phyloP scores from a whole-genome alignment of 1,139 yeast species.

The Debaryomyces nepalensis region DNA sequence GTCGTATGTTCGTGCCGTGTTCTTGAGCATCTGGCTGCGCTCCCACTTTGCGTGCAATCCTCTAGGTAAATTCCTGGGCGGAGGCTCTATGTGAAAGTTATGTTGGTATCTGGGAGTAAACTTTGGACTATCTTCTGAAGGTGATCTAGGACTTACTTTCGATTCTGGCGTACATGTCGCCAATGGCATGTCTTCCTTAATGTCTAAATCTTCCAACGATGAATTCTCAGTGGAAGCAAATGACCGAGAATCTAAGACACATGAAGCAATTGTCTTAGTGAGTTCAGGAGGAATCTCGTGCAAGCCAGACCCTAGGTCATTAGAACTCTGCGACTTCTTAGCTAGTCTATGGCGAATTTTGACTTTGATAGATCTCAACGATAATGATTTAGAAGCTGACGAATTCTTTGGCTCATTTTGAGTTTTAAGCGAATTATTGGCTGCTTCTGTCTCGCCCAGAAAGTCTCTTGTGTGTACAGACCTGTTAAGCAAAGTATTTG shows the following conservation, averaged over 20 bases:
- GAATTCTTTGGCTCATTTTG: too few species aligned
- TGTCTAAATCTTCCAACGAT: constrained; percentile 10
- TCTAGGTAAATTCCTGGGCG: constrained; percentile 21
- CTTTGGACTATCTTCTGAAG: neutral
- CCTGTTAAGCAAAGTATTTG: constrained; percentile 1
- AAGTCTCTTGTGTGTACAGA: neutral
- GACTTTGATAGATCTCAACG: constrained; percentile 11
- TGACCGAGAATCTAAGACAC: constrained; percentile 13
- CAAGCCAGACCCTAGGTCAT: constrained; percentile 1
- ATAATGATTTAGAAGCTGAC: neutral
- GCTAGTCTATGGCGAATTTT: constrained; percentile 14
- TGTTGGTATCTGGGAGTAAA: constrained; percentile 18
- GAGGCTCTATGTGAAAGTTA: constrained; percentile 18
- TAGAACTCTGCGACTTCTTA: constrained; percentile 8
- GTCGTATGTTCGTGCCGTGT: constrained; percentile 19
- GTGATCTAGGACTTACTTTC: neutral
- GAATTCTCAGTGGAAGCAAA: constrained; percentile 11
- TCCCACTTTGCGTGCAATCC: constrained; percentile 26
- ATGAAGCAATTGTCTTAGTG: constrained; percentile 14
- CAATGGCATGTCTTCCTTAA: constrained; percentile 9
- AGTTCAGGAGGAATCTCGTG: constrained; percentile 12
- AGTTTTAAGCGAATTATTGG: neutral
- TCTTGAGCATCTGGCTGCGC: constrained; percentile 27
- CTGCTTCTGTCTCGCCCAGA: neutral
- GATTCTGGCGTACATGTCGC: neutral